Percentiles rank a stretch among this genome's conserved stretches.
Evolutionary conservation across 208 protist genomes (phyloP).

Genomic region (Crithidia brevicula): DNA sequence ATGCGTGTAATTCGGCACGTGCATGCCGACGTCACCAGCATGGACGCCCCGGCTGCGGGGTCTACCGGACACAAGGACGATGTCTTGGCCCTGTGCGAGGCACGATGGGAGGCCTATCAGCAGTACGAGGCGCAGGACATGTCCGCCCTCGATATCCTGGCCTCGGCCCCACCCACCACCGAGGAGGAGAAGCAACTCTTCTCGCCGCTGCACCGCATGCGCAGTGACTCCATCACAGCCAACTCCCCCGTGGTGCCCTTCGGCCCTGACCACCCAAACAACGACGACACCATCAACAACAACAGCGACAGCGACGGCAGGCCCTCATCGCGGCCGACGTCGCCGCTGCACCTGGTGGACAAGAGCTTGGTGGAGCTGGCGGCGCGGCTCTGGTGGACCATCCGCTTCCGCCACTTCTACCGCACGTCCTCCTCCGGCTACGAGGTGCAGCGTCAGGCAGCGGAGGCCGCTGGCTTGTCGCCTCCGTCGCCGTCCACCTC

Average conservation of each 20-base stretch:
- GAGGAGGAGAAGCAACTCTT: conserved; percentile 11
- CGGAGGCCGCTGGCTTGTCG: conserved; percentile 20
- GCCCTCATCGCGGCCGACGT: neutral
- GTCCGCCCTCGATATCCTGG: conserved; percentile 27
- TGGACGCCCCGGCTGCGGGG: neutral
- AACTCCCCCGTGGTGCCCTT: neutral
- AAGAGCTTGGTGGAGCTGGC: conserved; percentile 30
- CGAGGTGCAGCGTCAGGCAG: conserved; percentile 36
- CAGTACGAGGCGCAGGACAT: conserved; percentile 35
- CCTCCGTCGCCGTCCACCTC: conserved; percentile 7
- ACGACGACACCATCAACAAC: too few relatives aligned
- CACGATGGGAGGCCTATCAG: conserved; percentile 39
- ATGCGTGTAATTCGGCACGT: conserved; percentile 15
- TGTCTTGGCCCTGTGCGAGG: conserved; percentile 17
- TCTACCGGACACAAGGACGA: conserved; percentile 14
- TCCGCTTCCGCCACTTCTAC: conserved; percentile 34
- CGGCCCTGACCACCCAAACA: neutral
- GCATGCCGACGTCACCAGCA: neutral
- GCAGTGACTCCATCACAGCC: conserved; percentile 1
- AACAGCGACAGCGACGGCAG: neutral
- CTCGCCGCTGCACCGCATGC: neutral
- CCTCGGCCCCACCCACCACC: conserved; percentile 16
- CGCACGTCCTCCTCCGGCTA: conserved; percentile 24
- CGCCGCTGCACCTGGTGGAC: conserved; percentile 17
- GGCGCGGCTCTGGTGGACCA: conserved; percentile 40